A percentile compares a stretch with the other conserved stretches of the same genome.
These are phyloP conservation scores for Candida xyloterini DNA, from an alignment of 805 yeast species.

Conservation along the genomic window DNA sequence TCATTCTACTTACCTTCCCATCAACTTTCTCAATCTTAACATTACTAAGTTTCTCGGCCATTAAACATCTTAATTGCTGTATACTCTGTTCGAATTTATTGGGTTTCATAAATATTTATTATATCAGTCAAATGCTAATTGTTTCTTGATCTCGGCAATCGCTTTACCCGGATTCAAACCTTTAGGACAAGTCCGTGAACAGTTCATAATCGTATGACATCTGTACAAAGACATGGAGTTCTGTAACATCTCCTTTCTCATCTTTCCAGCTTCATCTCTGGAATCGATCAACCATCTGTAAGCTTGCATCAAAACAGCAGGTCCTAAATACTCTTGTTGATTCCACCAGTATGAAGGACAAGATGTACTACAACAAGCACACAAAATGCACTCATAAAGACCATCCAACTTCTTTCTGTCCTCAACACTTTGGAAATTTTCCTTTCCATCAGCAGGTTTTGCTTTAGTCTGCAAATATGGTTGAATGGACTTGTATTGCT, in stretches of 20 bases:
- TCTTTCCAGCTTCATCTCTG: slow-evolving; percentile 83
- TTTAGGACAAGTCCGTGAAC: slow-evolving; percentile 97
- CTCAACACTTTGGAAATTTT: slow-evolving; percentile 83
- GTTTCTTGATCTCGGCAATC: slow-evolving; percentile 94
- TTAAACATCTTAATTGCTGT: neutral
- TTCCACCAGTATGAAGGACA: slow-evolving; percentile 99
- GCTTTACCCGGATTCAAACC: slow-evolving; percentile 98
- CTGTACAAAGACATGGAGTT: slow-evolving; percentile 97
- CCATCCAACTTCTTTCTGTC: slow-evolving; percentile 98
- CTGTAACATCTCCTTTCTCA: slow-evolving; percentile 86
- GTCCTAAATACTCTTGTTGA: slow-evolving; percentile 97
- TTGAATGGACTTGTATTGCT: slow-evolving; percentile 97
- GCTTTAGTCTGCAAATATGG: slow-evolving; percentile 85
- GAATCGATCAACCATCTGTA: slow-evolving; percentile 98
- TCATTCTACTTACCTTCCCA: slow-evolving; percentile 1
- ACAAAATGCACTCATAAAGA: slow-evolving; percentile 92
- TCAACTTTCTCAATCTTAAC: neutral
- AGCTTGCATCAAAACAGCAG: slow-evolving; percentile 98
- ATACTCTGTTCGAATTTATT: slow-evolving; percentile 2
- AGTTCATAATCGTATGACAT: slow-evolving; percentile 99
- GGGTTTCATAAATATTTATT: slow-evolving; percentile 4
- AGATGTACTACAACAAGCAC: slow-evolving; percentile 98
- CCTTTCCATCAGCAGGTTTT: slow-evolving; percentile 85
- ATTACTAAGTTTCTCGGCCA: neutral
- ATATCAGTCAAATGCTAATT: slow-evolving; percentile 69